Conservation (phyloP, 2,329 filamentous ascomycete species). For the Aspergillus fumigatiaffinis region DNA sequence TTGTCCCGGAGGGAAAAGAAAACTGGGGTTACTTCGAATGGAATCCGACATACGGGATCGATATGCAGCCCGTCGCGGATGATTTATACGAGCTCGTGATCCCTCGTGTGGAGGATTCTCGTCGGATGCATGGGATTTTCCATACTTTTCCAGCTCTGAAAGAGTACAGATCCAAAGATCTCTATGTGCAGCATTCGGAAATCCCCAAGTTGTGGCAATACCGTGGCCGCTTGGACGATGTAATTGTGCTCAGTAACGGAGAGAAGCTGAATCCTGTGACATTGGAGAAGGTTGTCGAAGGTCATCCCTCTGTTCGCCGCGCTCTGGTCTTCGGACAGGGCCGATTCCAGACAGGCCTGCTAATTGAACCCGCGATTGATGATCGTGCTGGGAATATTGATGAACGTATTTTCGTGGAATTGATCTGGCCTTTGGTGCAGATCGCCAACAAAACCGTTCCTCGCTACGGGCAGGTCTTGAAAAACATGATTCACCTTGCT, state of each 20-base stretch:
- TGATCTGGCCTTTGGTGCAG: constrained; percentile 43
- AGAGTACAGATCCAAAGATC: too few species aligned
- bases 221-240: constrained; percentile 29
- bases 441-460: constrained; percentile 39
- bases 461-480: constrained; percentile 40
- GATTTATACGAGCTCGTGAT: too few species aligned
- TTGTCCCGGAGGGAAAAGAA: neutral
- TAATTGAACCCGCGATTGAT: constrained; percentile 32
- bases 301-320: constrained; percentile 26
- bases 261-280: constrained; percentile 42
- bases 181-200: too few species aligned
- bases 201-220: too few species aligned
- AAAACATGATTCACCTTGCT: constrained; percentile 39
- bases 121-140: too few species aligned
- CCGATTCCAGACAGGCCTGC: constrained; percentile 29
- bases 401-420: constrained; percentile 30
- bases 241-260: constrained; percentile 40
- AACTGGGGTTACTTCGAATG: constrained; percentile 1
- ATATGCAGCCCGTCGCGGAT: neutral
- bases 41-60: neutral
- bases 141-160: too few species aligned
- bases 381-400: neutral
- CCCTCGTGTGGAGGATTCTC: too few species aligned
- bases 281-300: constrained; percentile 32
- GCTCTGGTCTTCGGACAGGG: constrained; percentile 32